Percentiles rank a stretch among this genome's conserved stretches.
Evolutionary conservation across 2,329 filamentous ascomycete species (phyloP).

Genomic region (Colletotrichum horii): DNA sequence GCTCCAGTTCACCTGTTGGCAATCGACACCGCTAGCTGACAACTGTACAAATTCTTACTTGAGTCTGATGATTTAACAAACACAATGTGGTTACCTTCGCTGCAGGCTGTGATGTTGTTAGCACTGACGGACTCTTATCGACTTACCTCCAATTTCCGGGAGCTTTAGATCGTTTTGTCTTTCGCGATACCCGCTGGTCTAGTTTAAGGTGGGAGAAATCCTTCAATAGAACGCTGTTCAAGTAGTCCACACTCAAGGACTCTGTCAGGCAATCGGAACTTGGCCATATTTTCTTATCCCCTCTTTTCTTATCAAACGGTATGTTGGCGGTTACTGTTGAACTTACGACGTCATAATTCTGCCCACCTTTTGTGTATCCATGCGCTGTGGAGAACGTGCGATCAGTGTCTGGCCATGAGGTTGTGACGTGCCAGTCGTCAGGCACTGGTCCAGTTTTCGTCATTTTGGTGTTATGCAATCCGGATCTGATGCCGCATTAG

Average conservation of each 20-base stretch:
- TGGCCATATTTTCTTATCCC: rapidly evolving
- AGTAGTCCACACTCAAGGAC: neutral
- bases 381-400: neutral
- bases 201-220: neutral
- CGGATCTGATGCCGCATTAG: neutral
- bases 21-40: too few species aligned
- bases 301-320: neutral
- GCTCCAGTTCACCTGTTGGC: too few species aligned
- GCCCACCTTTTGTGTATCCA: neutral
- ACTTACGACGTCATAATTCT: neutral
- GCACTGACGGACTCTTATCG: too few species aligned
- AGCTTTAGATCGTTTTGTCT: too few species aligned
- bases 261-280: rapidly evolving
- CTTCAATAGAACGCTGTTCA: neutral
- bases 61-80: too few species aligned
- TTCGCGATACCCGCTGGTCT: too few species aligned
- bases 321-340: neutral
- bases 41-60: too few species aligned
- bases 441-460: neutral
- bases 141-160: too few species aligned
- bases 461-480: neutral
- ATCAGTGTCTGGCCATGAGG: neutral
- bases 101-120: too few species aligned
- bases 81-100: too few species aligned
- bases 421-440: neutral